Evolutionary conservation across 371 early-diverging fungal species (phyloP).

Genomic region (Encephalitozoon hellem): DNA sequence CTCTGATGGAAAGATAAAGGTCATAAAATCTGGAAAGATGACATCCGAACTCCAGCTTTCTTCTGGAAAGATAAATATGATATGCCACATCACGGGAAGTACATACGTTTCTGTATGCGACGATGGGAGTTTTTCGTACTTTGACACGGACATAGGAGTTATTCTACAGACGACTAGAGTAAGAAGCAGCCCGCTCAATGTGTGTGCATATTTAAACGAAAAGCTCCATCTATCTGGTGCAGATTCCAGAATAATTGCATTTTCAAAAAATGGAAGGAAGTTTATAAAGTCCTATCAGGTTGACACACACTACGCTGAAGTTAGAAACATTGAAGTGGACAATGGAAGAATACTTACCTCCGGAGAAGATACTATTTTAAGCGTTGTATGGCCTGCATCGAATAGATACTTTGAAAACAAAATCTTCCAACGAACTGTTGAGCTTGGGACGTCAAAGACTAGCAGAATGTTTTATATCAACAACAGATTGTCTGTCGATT

Average conservation of each 20-base stretch:
- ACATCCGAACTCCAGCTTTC: constrained; percentile 16
- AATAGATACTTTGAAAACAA: constrained; percentile 14
- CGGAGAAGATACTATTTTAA: constrained; percentile 26
- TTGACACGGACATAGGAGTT: background rate
- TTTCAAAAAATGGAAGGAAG: background rate
- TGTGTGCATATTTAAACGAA: constrained; percentile 1
- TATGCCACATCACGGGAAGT: constrained; percentile 10
- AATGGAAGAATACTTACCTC: constrained; percentile 17
- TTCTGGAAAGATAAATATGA: background rate
- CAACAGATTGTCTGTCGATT: background rate
- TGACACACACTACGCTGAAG: constrained; percentile 33
- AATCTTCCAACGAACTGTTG: constrained; percentile 17
- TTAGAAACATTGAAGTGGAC: constrained; percentile 7
- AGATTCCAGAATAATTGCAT: constrained; percentile 33
- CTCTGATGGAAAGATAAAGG: background rate
- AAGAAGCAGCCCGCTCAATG: constrained; percentile 20
- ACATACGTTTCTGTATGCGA: constrained; percentile 5
- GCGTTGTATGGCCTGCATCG: background rate
- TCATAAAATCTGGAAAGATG: background rate
- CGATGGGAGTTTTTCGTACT: constrained; percentile 4
- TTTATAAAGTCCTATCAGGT: constrained; percentile 29
- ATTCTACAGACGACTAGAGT: constrained; percentile 19
- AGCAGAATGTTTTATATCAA: background rate
- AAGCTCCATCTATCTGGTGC: constrained; percentile 30
- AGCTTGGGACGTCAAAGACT: background rate